Percentiles rank a stretch among this genome's conserved stretches.
Evolutionary conservation across 106 monocot species (phyloP).

Genomic region (Acorus gramineus): DNA sequence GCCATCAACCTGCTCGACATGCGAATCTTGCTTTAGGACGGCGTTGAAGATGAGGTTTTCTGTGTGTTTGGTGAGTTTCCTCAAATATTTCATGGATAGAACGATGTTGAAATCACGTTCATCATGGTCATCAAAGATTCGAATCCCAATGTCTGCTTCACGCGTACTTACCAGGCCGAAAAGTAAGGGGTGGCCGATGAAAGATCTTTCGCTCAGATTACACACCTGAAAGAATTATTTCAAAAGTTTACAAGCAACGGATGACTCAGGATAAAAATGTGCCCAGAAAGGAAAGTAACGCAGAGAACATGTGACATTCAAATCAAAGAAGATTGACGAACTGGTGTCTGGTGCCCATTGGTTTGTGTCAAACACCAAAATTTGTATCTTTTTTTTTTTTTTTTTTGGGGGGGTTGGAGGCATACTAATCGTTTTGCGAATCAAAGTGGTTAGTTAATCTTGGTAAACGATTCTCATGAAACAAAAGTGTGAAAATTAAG

Average conservation of each 20-base stretch:
- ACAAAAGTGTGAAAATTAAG: too few species aligned
- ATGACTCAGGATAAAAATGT: background rate
- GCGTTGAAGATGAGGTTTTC: constrained; percentile 29
- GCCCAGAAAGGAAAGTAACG: background rate
- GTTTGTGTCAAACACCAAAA: too few species aligned
- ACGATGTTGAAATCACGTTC: constrained; percentile 33
- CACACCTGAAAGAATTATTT: constrained; percentile 32
- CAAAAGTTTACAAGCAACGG: background rate
- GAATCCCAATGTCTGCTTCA: constrained; percentile 32
- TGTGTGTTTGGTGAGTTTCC: constrained; percentile 21
- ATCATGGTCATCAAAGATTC: constrained; percentile 14
- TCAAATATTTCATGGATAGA: constrained; percentile 38
- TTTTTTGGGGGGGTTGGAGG: too few species aligned
- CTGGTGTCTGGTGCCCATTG: too few species aligned
- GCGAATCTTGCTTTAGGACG: constrained; percentile 13
- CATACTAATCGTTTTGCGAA: too few species aligned
- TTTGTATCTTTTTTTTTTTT: too few species aligned
- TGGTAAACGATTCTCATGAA: too few species aligned
- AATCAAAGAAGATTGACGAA: too few species aligned
- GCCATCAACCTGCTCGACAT: constrained; percentile 26
- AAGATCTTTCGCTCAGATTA: constrained; percentile 18
- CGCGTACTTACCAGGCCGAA: constrained; percentile 28
- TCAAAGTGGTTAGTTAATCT: too few species aligned
- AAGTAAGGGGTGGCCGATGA: constrained; percentile 29
- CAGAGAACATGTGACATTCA: too few species aligned